phyloP scores from a whole-genome alignment of 2,329 filamentous ascomycete species.

The Mariannaea sp. region DNA sequence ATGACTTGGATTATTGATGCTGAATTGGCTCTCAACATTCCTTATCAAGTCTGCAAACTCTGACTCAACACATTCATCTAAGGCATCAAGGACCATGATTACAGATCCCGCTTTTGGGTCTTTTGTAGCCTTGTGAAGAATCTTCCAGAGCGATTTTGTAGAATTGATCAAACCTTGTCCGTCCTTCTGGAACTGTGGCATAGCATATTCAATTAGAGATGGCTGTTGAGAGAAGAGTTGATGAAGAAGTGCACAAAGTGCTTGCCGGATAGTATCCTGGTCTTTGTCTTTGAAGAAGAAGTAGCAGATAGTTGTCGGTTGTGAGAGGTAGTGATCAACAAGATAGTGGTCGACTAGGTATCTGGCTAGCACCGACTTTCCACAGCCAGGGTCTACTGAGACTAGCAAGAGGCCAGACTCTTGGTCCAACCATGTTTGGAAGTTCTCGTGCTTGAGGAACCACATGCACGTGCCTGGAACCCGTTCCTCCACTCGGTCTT shows the following conservation, averaged over 20 bases:
- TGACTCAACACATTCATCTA: conserved; percentile 43
- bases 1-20: neutral
- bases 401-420: conserved; percentile 41
- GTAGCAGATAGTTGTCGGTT: conserved; percentile 42
- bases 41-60: conserved; percentile 32
- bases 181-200: conserved; percentile 31
- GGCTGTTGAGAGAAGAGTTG: conserved; percentile 44
- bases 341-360: conserved; percentile 43
- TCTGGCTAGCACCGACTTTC: conserved; percentile 46
- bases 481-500: neutral
- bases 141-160: conserved; percentile 40
- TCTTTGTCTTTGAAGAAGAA: conserved; percentile 51
- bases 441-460: conserved; percentile 36
- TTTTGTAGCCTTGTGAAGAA: conserved; percentile 36
- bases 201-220: conserved; percentile 41
- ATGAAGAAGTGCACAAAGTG: conserved; percentile 48
- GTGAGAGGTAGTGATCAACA: too few species aligned
- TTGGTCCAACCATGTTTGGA: conserved; percentile 36
- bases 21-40: conserved; percentile 7
- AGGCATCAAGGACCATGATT: conserved; percentile 45
- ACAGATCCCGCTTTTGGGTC: conserved; percentile 32
- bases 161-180: conserved; percentile 34
- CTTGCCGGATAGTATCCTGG: conserved; percentile 43
- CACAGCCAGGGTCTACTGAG: conserved; percentile 47
- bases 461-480: conserved; percentile 16